These are phyloP conservation scores for Fusarium temperatum DNA, from an alignment of 2,329 filamentous ascomycete genomes.

Conservation along the genomic window DNA sequence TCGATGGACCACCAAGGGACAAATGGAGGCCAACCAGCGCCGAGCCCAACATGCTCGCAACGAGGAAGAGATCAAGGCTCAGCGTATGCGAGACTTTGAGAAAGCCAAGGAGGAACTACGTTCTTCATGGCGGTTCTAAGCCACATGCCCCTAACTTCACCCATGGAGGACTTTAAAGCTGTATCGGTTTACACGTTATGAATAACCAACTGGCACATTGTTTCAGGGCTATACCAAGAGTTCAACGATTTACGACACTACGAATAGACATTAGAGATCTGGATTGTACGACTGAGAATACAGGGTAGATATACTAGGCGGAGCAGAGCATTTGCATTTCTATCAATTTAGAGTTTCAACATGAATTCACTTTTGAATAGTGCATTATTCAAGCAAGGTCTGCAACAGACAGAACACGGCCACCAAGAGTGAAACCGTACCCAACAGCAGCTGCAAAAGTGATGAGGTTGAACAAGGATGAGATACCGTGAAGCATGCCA, in stretches of 20 bases:
- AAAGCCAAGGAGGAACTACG: conserved; percentile 59
- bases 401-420: conserved; percentile 61
- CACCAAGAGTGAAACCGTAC: conserved; percentile 81
- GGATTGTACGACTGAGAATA: conserved; percentile 1
- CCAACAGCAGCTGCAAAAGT: conserved; percentile 74
- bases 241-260: conserved; percentile 38
- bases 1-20: conserved; percentile 52
- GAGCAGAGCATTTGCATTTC: conserved; percentile 21
- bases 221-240: conserved; percentile 32
- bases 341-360: conserved; percentile 17
- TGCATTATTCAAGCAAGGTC: conserved; percentile 35
- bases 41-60: conserved; percentile 28
- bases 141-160: not conserved
- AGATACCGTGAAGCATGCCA: conserved; percentile 80
- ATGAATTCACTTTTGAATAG: conserved; percentile 1
- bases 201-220: conserved; percentile 27
- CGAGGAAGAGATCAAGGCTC: conserved; percentile 46
- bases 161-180: not conserved
- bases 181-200: not conserved
- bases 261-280: conserved; percentile 23
- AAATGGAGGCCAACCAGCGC: conserved; percentile 47
- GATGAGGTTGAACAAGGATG: conserved; percentile 79
- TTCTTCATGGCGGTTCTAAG: conserved; percentile 35
- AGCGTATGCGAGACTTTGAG: conserved; percentile 53
- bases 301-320: not conserved